These are phyloP conservation scores for Solanum chiquidenum DNA, from an alignment of 257 asterid genomes.

Conservation along the genomic window DNA sequence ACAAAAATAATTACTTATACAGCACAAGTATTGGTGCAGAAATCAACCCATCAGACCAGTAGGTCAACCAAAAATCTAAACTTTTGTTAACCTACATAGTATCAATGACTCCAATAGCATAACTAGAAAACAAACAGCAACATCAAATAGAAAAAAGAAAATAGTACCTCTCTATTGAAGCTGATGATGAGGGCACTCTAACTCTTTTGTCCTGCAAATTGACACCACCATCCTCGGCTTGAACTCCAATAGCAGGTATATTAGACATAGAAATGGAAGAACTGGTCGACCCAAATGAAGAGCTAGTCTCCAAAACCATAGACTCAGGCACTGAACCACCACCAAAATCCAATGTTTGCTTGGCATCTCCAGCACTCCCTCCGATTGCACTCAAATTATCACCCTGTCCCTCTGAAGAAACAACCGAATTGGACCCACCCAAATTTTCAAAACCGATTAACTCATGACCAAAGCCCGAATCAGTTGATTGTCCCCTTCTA, in stretches of 20 bases:
- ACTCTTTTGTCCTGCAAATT: slow-evolving; percentile 37
- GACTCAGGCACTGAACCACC: slow-evolving; percentile 34
- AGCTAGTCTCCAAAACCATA: slow-evolving; percentile 58
- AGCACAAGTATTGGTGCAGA: background rate
- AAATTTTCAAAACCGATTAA: slow-evolving; percentile 23
- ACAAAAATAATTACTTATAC: background rate
- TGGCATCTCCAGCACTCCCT: slow-evolving; percentile 13
- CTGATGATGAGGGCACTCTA: slow-evolving; percentile 58
- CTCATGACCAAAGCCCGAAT: slow-evolving; percentile 23
- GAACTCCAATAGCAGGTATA: slow-evolving; percentile 46
- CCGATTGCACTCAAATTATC: slow-evolving; percentile 28
- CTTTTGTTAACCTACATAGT: background rate
- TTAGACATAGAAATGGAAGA: slow-evolving; percentile 63
- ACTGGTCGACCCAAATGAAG: slow-evolving; percentile 69
- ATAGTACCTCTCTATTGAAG: slow-evolving; percentile 61
- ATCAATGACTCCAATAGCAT: background rate
- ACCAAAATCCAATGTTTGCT: slow-evolving; percentile 1
- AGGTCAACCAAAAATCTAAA: background rate
- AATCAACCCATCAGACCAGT: background rate
- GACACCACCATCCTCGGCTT: slow-evolving; percentile 34
- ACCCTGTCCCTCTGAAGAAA: slow-evolving; percentile 24
- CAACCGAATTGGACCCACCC: slow-evolving; percentile 21
- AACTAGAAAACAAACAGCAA: background rate
- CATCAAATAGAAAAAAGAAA: background rate
- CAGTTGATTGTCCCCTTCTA: slow-evolving; percentile 58